A percentile compares a stretch with the other conserved stretches of the same genome.
These are phyloP conservation scores for Otatea glauca DNA, from an alignment of 176 grass and related monocot genomes.

Conservation along the genomic window DNA sequence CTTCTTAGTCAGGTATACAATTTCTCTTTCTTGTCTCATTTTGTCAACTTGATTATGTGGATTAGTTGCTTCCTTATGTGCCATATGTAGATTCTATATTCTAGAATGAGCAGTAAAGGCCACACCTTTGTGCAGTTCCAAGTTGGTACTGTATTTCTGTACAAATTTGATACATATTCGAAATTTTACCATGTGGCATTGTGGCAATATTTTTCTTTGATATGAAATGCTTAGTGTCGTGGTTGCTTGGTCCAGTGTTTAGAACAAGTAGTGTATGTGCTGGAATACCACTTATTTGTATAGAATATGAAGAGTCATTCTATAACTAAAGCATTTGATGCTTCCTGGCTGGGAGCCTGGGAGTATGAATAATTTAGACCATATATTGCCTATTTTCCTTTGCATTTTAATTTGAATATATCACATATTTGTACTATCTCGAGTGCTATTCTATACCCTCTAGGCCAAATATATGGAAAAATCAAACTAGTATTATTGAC, in stretches of 20 bases:
- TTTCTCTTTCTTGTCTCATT: constrained; percentile 34
- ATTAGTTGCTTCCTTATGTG: constrained; percentile 34
- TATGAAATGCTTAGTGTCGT: not conserved
- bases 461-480: not conserved
- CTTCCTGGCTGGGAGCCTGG: too few species aligned
- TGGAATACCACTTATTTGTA: not conserved
- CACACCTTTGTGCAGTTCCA: too few species aligned
- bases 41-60: constrained; percentile 30
- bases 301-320: too few species aligned
- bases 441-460: not conserved
- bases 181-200: too few species aligned
- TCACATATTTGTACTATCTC: not conserved
- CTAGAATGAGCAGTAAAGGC: too few species aligned
- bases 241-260: not conserved
- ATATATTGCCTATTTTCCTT: not conserved
- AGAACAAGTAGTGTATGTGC: not conserved
- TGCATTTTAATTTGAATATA: not conserved
- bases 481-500: not conserved
- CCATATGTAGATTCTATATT: not conserved
- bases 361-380: not conserved
- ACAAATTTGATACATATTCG: not conserved
- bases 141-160: too few species aligned
- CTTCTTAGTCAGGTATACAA: constrained; percentile 81
- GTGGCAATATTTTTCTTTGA: not conserved
- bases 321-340: too few species aligned